These are phyloP conservation scores for Parmelia sp. DNA, from an alignment of 495 filamentous ascomycete species.

Conservation along the genomic window DNA sequence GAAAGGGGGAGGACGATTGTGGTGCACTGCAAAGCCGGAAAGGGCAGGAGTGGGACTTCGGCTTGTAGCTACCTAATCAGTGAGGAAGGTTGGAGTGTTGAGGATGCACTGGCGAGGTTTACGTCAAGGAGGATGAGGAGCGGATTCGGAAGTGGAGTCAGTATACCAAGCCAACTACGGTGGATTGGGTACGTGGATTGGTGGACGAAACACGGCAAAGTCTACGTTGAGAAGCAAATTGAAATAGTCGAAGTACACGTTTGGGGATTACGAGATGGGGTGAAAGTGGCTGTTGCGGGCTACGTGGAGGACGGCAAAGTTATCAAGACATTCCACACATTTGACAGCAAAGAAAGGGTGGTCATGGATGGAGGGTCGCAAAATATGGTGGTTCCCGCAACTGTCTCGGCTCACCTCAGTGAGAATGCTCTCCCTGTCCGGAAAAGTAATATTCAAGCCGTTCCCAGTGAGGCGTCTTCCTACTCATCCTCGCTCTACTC, in stretches of 20 bases:
- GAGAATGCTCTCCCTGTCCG: constrained; percentile 27
- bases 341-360: constrained; percentile 65
- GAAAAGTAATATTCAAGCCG: constrained; percentile 16
- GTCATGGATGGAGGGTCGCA: constrained; percentile 55
- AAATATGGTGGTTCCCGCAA: constrained; percentile 30
- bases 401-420: constrained; percentile 15
- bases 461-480: constrained; percentile 17
- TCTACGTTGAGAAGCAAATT: constrained; percentile 74
- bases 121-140: constrained; percentile 83
- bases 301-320: constrained; percentile 80
- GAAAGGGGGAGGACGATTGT: constrained; percentile 65
- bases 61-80: constrained; percentile 83
- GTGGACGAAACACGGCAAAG: constrained; percentile 70
- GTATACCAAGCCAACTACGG: constrained; percentile 82
- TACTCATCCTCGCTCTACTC: constrained; percentile 20
- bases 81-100: constrained; percentile 76
- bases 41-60: constrained; percentile 87
- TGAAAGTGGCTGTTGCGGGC: constrained; percentile 80
- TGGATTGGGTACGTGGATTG: constrained; percentile 87
- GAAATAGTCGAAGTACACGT: constrained; percentile 85
- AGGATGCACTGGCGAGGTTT: constrained; percentile 74
- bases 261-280: constrained; percentile 82
- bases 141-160: constrained; percentile 83
- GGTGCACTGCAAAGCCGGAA: constrained; percentile 96
- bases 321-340: constrained; percentile 78